These are phyloP conservation scores for Boletus speciosus DNA, from an alignment of 768 basidiomycete species.

Conservation along the genomic window DNA sequence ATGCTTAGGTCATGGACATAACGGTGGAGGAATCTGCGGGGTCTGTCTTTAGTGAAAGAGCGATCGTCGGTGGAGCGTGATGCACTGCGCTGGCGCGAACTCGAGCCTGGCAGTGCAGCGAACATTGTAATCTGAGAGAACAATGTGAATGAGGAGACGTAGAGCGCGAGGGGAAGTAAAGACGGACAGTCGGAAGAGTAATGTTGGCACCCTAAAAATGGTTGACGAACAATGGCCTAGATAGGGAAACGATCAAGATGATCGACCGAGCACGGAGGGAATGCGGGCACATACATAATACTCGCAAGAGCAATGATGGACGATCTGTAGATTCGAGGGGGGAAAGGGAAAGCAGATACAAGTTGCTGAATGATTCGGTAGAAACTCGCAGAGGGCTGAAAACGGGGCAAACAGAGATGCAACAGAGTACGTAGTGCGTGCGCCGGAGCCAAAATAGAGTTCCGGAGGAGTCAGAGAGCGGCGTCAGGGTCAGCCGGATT, in stretches of 20 bases:
- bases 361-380: background rate
- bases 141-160: background rate
- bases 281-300: constrained; percentile 21
- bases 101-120: background rate
- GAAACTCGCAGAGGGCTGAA: background rate
- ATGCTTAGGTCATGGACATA: constrained; percentile 10
- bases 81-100: constrained; percentile 10
- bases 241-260: background rate
- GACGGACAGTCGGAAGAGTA: background rate
- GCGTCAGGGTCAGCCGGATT: background rate
- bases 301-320: constrained; percentile 1
- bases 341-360: background rate
- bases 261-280: background rate
- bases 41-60: constrained; percentile 1
- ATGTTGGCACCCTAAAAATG: constrained; percentile 15
- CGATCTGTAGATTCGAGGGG: background rate
- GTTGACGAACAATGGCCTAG: constrained; percentile 16
- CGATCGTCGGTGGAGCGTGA: constrained; percentile 21
- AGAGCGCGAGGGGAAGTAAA: background rate
- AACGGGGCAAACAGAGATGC: constrained; percentile 15
- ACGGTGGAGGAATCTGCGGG: constrained; percentile 13
- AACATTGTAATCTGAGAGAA: constrained; percentile 18
- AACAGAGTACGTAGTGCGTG: constrained; percentile 12
- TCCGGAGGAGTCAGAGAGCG: background rate
- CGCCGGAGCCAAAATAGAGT: constrained; percentile 20